Base-by-base conservation (phyloP, 2,329 filamentous ascomycete species). In the Aspergillus glaucus region DNA sequence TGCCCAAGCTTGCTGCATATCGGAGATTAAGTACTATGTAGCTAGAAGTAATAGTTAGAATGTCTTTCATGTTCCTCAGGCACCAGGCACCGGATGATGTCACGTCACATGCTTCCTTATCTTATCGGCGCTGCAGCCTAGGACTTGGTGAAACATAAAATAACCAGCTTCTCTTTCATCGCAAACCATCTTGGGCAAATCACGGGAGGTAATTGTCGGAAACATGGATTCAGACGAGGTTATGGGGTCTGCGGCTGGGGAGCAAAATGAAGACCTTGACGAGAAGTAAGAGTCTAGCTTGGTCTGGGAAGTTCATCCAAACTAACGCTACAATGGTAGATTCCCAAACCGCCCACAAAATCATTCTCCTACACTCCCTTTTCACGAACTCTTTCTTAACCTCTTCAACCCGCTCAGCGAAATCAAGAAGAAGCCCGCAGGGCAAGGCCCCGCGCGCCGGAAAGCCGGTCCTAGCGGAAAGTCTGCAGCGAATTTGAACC, bases 321-420 rank as follows among this genome's bases (percentile, higher is more conserved):
- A 34, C 36, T 44, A n/a, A 48, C 44, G 61, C 12, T 8, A 9
- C 28, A 44, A 44, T 45, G 15, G 14, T 45, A 89, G 86, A 62
- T 94, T 88, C 63, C 88, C 90, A 2, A 84, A 89, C 61, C 82
- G 90, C 3, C 93, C 93, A 3, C 80, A 75, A 53, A 98, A 97
- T 57, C 81, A 86, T 58, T 82, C 82, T 36, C 82, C 81, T 53
- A 96, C 92, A 0, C 74, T 94, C 8, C 81, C 82, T 4, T 98
- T 98, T 63, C 86, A 88, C 51, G 84, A 87, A 3, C 76, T 98
- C 0, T 89, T 86, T 65, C 74, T 78, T 14, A 77, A 79, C 21
- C 77, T 98, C 0, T 97, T 98, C 74, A 86, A 95, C 58, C 90
- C 90, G 2, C 70, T 86, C 8, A 79, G 78, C 49, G 85, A 92